Evolutionary conservation across 2,329 filamentous ascomycete genomes (phyloP).

Genomic region (Cordyceps cicadae): DNA sequence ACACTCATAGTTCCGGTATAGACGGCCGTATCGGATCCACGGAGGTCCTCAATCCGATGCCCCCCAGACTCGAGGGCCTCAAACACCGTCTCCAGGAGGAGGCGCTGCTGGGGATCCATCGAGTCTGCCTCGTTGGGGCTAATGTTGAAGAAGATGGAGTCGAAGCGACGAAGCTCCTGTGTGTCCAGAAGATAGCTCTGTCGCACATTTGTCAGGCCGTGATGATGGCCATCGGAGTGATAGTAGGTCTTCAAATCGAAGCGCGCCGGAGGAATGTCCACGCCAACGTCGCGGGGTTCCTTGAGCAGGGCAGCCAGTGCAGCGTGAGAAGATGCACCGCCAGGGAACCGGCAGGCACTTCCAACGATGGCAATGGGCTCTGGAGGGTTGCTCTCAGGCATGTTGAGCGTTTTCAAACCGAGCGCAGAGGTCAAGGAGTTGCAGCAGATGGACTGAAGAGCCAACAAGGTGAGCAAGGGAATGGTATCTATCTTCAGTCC

Average conservation of each 20-base stretch:
- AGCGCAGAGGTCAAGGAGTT: no score
- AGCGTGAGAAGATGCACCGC: constrained; percentile 24
- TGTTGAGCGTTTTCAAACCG: no score
- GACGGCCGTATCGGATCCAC: background rate
- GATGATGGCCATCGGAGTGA: constrained; percentile 18
- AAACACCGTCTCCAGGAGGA: constrained; percentile 24
- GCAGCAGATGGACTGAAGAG: no score
- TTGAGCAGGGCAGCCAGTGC: constrained; percentile 29
- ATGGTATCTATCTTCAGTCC: no score
- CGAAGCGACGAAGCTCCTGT: constrained; percentile 17
- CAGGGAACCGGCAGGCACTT: constrained; percentile 32
- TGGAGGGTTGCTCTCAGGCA: no score
- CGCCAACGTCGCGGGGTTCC: constrained; percentile 16
- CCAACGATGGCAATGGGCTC: constrained; percentile 35
- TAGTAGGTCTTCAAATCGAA: constrained; percentile 20
- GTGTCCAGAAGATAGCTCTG: constrained; percentile 21
- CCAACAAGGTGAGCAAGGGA: no score
- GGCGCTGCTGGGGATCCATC: constrained; percentile 23
- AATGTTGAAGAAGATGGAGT: constrained; percentile 18
- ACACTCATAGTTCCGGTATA: constrained; percentile 8
- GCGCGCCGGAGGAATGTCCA: constrained; percentile 7
- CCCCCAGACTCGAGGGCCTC: constrained; percentile 17
- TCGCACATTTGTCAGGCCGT: constrained; percentile 14
- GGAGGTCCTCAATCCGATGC: background rate
- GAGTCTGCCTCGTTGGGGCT: constrained; percentile 16